phyloP scores from a whole-genome alignment of 2,329 filamentous ascomycete genomes.

The Xenosphaeropsis pyriputrescens region DNA sequence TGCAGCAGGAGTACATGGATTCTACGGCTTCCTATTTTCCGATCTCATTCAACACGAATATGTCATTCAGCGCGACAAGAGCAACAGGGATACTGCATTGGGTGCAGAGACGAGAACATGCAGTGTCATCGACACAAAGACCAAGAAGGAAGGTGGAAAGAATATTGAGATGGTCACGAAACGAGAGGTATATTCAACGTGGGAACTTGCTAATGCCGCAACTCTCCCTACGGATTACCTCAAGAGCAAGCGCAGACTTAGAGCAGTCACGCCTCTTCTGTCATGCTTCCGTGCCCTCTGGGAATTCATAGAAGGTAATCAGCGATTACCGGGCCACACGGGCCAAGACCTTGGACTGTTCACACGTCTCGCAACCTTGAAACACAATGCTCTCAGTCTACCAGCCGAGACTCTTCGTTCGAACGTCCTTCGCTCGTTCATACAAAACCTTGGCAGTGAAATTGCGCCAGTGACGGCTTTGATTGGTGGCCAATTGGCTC shows the following conservation, averaged over 20 bases:
- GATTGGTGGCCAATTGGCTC: slow-evolving; percentile 77
- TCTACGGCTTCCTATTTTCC: slow-evolving; percentile 91
- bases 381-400: slow-evolving; percentile 60
- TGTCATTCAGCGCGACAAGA: slow-evolving; percentile 70
- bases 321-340: slow-evolving; percentile 36
- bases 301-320: slow-evolving; percentile 56
- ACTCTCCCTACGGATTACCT: slow-evolving; percentile 56
- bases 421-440: slow-evolving; percentile 66
- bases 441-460: slow-evolving; percentile 76
- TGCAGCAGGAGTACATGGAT: slow-evolving; percentile 70
- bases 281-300: slow-evolving; percentile 82
- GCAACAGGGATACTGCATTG: slow-evolving; percentile 51
- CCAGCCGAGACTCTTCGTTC: slow-evolving; percentile 52
- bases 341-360: slow-evolving; percentile 59
- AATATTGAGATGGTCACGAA: slow-evolving; percentile 79
- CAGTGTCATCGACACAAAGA: slow-evolving; percentile 55
- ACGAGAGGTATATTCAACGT: slow-evolving; percentile 77
- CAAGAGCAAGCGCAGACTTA: slow-evolving; percentile 51
- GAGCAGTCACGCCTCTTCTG: slow-evolving; percentile 68
- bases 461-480: slow-evolving; percentile 79
- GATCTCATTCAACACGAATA: slow-evolving; percentile 87
- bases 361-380: slow-evolving; percentile 61
- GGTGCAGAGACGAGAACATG: slow-evolving; percentile 65
- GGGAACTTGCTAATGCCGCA: slow-evolving; percentile 69
- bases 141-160: slow-evolving; percentile 56